Conservation (phyloP, 1,139 yeast species). For the Debaryomyces fabryi region DNA sequence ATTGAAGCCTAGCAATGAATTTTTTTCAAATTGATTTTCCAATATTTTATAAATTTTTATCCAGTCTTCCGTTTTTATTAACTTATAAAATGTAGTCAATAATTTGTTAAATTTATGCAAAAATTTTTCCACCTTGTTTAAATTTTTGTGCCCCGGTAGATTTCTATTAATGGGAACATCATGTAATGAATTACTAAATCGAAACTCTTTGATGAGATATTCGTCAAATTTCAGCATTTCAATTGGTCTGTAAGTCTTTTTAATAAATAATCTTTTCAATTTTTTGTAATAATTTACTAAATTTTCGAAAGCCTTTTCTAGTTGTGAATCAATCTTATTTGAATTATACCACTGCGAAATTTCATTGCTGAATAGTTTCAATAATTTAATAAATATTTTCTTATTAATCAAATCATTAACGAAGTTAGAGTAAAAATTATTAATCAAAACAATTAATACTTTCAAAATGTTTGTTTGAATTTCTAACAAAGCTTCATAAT, state of each 20-base stretch:
- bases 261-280: slow-evolving; percentile 72
- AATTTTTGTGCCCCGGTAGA: slow-evolving; percentile 50
- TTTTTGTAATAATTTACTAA: slow-evolving; percentile 65
- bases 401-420: slow-evolving; percentile 68
- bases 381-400: slow-evolving; percentile 61
- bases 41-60: slow-evolving; percentile 70
- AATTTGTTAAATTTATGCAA: slow-evolving; percentile 67
- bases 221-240: slow-evolving; percentile 45
- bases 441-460: slow-evolving; percentile 70
- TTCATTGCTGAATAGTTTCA: slow-evolving; percentile 72
- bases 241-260: slow-evolving; percentile 75
- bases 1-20: slow-evolving; percentile 63
- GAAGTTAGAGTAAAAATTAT: slow-evolving; percentile 76
- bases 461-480: slow-evolving; percentile 85
- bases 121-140: slow-evolving; percentile 54
- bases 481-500: slow-evolving; percentile 61
- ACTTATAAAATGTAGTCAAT: slow-evolving; percentile 59
- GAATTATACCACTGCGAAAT: slow-evolving; percentile 71
- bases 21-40: slow-evolving; percentile 60
- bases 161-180: slow-evolving; percentile 54
- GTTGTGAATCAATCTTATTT: slow-evolving; percentile 41
- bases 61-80: slow-evolving; percentile 78
- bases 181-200: slow-evolving; percentile 43
- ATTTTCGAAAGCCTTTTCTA: slow-evolving; percentile 49
- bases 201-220: slow-evolving; percentile 41